Base-by-base conservation (phyloP, 1,284 basidiomycete species). In the Fomitopsis betulina region DNA sequence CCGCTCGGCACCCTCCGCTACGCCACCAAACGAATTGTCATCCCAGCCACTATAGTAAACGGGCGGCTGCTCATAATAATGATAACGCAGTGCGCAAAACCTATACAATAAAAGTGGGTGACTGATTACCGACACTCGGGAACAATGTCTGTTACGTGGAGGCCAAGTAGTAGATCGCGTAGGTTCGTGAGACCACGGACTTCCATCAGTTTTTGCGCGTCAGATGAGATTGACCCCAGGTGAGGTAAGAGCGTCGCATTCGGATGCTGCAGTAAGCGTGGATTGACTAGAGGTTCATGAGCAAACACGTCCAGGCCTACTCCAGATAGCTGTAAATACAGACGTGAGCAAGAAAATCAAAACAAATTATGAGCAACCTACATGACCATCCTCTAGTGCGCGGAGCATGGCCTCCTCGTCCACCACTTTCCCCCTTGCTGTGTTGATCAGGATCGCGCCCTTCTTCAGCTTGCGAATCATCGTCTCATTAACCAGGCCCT, bases 221-320 rank as follows among this genome's bases (percentile, higher is more conserved):
- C 93, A 61, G 84, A 80, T 40, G 86, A 94, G 71, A 93, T 89
- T 2, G 93, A 94, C 38, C 94, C 94, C 87, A 96, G 89, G 71
- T 96, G 94, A 1, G 94, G 94, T 19, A 96, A 80, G 12, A 96
- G 78, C 13, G 89, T 90, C 62, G 93, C 86, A 64, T 93, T 88
- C 32, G 89, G 85, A 73, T 93, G 93, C 13, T 85, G 81, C 59
- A 94, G 78, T 39, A 96, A 75, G 21, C 86, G 83, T 1, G 90
- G 88, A 72, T 96, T 93, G 57, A 96, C 87, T 47, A 85, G 73
- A 0, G 94, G 94, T 72, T 97, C 94, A 70, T 94, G 80, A 3
- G 93, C 92, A 76, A 84, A 97, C 27, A 97, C 94, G 64, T 97
- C 95, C 25, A 98, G 78, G 21, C 95, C 95, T 21, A 92, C 91